Evolutionary conservation across 208 protist genomes (phyloP), one percentile per base, ranked within the genome.

Genomic region (Trypanosomatidae sp.): DNA sequence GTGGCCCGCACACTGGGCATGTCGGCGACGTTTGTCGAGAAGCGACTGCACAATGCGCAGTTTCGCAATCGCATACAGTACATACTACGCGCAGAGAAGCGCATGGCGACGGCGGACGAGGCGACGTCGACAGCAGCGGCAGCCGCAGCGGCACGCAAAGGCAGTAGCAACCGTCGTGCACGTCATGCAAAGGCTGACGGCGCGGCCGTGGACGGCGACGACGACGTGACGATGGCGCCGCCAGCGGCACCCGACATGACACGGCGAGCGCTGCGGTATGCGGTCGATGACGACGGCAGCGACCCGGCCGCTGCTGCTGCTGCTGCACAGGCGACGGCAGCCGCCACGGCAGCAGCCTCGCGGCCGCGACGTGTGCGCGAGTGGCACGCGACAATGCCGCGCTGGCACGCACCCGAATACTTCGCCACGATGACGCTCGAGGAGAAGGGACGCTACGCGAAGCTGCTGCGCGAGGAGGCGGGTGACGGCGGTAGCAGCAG

Each of bases 51-150:
- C 35, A 88, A 88, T 43, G 75, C 79, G 25, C 83, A 92, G 66
- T 92, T 92, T 27, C 86, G 85, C 49, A 64, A 71, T 33, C 75
- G 83, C 8, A 67, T 92, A n/a, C 78, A 84, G 54, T 84, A 88
- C 56, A 46, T 88, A 0, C 52, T 92, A 23, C 60, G 74, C 0
- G 57, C 67, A 28, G 75, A 86, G 43, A 79, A 71, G 48, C 61
- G 68, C 3, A 20, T 48, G 8, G 20, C 18, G 13, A 16, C 16
- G 2, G 24, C 30, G 15, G 33, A 33, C 23, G 15, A 33, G 4
- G 19, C 49, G 1, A 25, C 44, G 28, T 33, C 53, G 16, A 19
- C 33, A 11, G 38, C 32, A 25, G 33, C 50, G 30, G 21, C 23
- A 16, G 41, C 24, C 10, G 41, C 18, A 10, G 49, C 4, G 1